Conservation (phyloP, 495 filamentous ascomycete genomes). For the Penicillium paradoxum region DNA sequence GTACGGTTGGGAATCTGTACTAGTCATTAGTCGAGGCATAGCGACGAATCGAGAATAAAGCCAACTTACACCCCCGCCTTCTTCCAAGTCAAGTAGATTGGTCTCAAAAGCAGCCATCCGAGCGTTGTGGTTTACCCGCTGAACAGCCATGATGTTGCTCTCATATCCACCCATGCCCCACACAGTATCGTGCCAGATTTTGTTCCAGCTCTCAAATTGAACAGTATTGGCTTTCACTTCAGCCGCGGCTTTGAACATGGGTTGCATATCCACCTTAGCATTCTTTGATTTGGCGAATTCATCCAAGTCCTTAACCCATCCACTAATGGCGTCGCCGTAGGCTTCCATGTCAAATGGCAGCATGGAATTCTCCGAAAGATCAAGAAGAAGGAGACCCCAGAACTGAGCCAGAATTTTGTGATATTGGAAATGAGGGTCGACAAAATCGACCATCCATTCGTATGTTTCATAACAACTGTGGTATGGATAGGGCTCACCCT, state of each 20-base stretch:
- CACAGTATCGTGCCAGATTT: slow-evolving; percentile 63
- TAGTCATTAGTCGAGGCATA: slow-evolving; percentile 9
- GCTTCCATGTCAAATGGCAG: slow-evolving; percentile 78
- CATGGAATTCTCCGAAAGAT: slow-evolving; percentile 73
- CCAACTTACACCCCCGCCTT: slow-evolving; percentile 61
- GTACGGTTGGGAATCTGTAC: slow-evolving; percentile 74
- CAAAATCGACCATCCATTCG: slow-evolving; percentile 74
- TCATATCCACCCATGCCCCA: slow-evolving; percentile 66
- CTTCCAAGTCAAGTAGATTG: slow-evolving; percentile 68
- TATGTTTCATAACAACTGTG: slow-evolving; percentile 87
- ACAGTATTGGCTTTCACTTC: slow-evolving; percentile 55
- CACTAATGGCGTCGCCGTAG: slow-evolving; percentile 59
- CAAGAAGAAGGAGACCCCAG: slow-evolving; percentile 76
- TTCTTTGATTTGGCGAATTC: slow-evolving; percentile 56
- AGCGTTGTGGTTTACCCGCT: slow-evolving; percentile 62
- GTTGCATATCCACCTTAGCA: slow-evolving; percentile 48
- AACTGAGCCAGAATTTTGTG: slow-evolving; percentile 77
- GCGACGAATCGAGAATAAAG: neutral
- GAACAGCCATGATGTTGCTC: slow-evolving; percentile 55
- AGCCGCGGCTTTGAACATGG: slow-evolving; percentile 55
- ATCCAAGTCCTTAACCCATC: slow-evolving; percentile 63
- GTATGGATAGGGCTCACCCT: slow-evolving; percentile 62
- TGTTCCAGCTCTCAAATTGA: slow-evolving; percentile 68
- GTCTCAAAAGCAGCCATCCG: slow-evolving; percentile 78
- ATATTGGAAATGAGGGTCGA: slow-evolving; percentile 78